These are phyloP conservation scores for Hanseniaspora valbyensis DNA, from an alignment of 805 yeast genomes.

Conservation along the genomic window DNA sequence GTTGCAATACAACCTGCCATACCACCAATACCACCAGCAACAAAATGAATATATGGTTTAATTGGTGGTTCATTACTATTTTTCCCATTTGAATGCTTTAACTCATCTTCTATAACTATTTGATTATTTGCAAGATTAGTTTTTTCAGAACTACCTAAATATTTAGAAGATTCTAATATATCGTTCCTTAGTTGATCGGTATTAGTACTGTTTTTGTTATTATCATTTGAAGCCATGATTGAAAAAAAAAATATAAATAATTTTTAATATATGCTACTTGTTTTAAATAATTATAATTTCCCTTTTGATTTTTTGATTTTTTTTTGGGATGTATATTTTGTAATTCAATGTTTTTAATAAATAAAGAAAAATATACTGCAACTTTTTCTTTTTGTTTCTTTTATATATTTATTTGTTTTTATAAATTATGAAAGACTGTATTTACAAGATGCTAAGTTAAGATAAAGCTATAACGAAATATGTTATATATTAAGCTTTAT, in stretches of 20 bases:
- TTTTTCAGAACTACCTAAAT: constrained; percentile 12
- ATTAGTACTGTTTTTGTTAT: background rate
- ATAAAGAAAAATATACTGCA: too few relatives aligned
- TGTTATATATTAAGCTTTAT: too few relatives aligned
- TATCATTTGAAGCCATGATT: background rate
- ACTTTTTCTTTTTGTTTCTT: too few relatives aligned
- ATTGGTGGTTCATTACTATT: constrained; percentile 22
- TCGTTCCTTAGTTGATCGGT: background rate
- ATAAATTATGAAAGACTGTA: too few relatives aligned
- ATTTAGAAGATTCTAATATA: constrained; percentile 5
- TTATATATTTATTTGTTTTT: too few relatives aligned
- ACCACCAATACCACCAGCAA: constrained; percentile 92
- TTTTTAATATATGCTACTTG: background rate
- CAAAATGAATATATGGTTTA: constrained; percentile 63
- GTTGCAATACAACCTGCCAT: constrained; percentile 95
- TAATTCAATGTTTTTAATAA: too few relatives aligned
- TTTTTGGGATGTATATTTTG: too few relatives aligned
- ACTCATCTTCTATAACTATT: constrained; percentile 12
- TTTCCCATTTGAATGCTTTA: constrained; percentile 5
- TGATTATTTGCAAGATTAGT: background rate
- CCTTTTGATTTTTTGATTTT: too few relatives aligned
- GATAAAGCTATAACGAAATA: too few relatives aligned
- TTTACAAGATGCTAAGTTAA: too few relatives aligned
- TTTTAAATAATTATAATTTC: too few relatives aligned
- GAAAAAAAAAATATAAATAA: too few relatives aligned